These are phyloP conservation scores for Malus fusca DNA, from an alignment of 306 rosid genomes.

Conservation along the genomic window DNA sequence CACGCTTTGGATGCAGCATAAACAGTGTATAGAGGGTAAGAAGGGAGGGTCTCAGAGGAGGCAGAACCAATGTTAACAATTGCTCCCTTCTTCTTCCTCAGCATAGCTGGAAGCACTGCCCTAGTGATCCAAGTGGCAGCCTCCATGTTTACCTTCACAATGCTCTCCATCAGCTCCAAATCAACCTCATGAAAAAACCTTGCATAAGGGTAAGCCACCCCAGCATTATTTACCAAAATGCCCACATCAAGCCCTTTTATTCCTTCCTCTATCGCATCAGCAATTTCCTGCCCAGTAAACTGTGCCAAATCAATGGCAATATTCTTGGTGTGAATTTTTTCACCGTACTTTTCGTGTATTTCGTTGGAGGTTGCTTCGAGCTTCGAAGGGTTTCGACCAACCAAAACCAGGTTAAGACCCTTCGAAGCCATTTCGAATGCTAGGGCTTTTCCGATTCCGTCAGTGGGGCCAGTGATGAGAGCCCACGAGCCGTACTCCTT, in stretches of 20 bases:
- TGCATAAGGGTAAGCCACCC: constrained; percentile 30
- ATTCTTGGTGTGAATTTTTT: not conserved
- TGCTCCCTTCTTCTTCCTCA: constrained; percentile 49
- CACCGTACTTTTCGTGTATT: constrained; percentile 11
- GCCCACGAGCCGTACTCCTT: constrained; percentile 75
- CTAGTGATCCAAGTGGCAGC: constrained; percentile 41
- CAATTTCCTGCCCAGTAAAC: constrained; percentile 18
- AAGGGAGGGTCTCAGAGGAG: constrained; percentile 27
- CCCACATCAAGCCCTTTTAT: constrained; percentile 11
- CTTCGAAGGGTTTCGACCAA: constrained; percentile 22
- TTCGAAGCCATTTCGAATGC: constrained; percentile 49
- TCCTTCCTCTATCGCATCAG: not conserved
- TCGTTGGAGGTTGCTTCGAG: constrained; percentile 28
- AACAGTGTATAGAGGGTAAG: constrained; percentile 36
- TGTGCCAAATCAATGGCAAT: constrained; percentile 35
- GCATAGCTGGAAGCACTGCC: constrained; percentile 43
- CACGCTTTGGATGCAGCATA: constrained; percentile 56
- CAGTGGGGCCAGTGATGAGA: constrained; percentile 60
- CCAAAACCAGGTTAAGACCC: constrained; percentile 37
- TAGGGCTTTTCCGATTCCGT: constrained; percentile 69
- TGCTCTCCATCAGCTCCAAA: not conserved
- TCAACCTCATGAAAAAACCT: constrained; percentile 39
- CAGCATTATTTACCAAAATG: constrained; percentile 46
- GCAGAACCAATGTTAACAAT: constrained; percentile 54
- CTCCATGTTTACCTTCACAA: constrained; percentile 39